Base-by-base conservation (phyloP, 2,329 filamentous ascomycete species). In the Colletotrichum lupini region DNA sequence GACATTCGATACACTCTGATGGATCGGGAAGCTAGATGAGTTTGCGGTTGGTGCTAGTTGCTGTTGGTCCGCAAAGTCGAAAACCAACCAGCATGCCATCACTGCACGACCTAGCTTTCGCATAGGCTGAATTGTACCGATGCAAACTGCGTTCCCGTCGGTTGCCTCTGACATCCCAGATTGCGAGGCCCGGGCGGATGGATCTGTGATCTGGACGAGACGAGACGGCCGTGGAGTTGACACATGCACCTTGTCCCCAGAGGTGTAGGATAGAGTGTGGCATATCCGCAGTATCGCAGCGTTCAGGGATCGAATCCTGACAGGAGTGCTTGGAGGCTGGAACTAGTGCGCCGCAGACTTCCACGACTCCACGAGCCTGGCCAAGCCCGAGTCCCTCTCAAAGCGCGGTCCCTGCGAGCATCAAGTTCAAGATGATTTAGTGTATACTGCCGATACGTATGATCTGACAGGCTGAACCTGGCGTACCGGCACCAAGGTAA, bases 161-260 rank as follows among this genome's bases (percentile, higher is more conserved):
- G 67, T 35, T 65, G 70, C 67, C 59, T 73, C 55, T 70, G 56
- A 49, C 58, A 57, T 68, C 19, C 22, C 37, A 42, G 26, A 52
- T 57, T 56, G 53, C 42, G 60, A 69, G 46, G 69, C 30, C 42
- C 26, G 58, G 62, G 30, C 46, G 32, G 59, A 26, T 28, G 28
- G n/a, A 64, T 55, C 53, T 56, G 53, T 49, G 53, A 65, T 73
- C 35, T 70, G 55, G 60, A 65, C 70, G 60, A 73, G 67, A 65
- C 70, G 60, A 73, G 67, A 65, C 55, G 35, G 70, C n/a, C 67
- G 55, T 73, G 66, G 59, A 63, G 65, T 64, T 69, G 69, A 69
- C 53, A 35, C 53, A 53, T 68, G 52, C 32, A 32, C 60, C 59
- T 42, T 60, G 57, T 24, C 42, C 26, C 53, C 32, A 22, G 49